Evolutionary conservation across 768 basidiomycete species (phyloP).

Genomic region (Boletus fagicola): DNA sequence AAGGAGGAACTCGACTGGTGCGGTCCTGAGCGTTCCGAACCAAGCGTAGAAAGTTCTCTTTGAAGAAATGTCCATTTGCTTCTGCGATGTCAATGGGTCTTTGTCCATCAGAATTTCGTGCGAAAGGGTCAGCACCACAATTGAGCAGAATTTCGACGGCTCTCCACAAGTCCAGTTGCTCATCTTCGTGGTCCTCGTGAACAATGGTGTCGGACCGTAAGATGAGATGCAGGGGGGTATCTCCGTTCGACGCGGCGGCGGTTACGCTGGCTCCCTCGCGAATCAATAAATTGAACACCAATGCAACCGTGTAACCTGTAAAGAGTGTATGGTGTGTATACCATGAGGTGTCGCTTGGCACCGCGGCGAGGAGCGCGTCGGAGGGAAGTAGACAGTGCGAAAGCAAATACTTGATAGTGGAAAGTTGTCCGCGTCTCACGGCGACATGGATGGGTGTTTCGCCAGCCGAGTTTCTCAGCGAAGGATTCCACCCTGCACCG

Average conservation of each 20-base stretch:
- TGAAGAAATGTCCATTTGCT: not conserved
- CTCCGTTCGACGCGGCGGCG: not conserved
- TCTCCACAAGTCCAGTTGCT: too few relatives aligned
- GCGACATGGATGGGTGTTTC: not conserved
- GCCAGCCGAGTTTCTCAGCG: not conserved
- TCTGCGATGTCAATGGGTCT: not conserved
- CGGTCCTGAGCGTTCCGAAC: not conserved
- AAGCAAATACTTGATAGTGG: not conserved
- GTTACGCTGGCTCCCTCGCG: too few relatives aligned
- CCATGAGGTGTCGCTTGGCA: too few relatives aligned
- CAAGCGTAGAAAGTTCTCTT: slow-evolving; percentile 1
- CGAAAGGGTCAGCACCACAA: not conserved
- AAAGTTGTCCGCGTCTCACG: not conserved
- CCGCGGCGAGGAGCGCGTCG: too few relatives aligned
- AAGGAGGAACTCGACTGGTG: not conserved
- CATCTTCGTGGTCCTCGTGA: too few relatives aligned
- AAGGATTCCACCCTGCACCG: not conserved
- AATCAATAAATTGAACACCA: too few relatives aligned
- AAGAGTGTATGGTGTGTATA: not conserved
- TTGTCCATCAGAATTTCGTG: not conserved
- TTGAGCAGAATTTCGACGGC: not conserved
- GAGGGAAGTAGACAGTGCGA: not conserved
- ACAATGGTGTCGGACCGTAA: not conserved
- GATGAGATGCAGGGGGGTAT: not conserved
- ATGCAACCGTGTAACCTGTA: rapidly evolving